These are phyloP conservation scores for Crassisporium funariophilum DNA, from an alignment of 768 basidiomycete species.

Conservation along the genomic window DNA sequence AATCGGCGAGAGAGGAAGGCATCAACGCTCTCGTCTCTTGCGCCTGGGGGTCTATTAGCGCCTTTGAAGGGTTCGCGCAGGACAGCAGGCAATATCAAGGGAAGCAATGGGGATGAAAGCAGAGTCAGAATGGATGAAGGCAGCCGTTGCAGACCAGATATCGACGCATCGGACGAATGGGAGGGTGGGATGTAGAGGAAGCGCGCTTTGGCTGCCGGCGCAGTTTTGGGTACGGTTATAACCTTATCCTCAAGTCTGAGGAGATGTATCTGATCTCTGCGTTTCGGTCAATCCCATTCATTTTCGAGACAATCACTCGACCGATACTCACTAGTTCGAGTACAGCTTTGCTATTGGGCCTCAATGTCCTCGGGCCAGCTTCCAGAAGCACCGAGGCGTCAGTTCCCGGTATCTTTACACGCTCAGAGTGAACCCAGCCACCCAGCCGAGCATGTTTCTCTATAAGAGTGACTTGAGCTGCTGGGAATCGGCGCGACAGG, in stretches of 20 bases:
- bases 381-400: slow-evolving; percentile 63
- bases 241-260: slow-evolving; percentile 62
- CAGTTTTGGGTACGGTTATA: slow-evolving; percentile 63
- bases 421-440: slow-evolving; percentile 82
- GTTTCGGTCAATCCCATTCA: slow-evolving; percentile 8
- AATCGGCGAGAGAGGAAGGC: slow-evolving; percentile 75
- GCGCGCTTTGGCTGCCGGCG: slow-evolving; percentile 76
- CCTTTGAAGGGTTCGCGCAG: slow-evolving; percentile 59
- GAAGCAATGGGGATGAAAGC: slow-evolving; percentile 41
- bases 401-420: slow-evolving; percentile 40
- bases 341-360: slow-evolving; percentile 73
- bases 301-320: neutral
- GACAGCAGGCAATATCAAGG: slow-evolving; percentile 53
- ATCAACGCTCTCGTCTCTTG: slow-evolving; percentile 80
- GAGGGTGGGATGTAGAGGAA: slow-evolving; percentile 60
- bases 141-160: slow-evolving; percentile 53
- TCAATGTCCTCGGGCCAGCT: slow-evolving; percentile 82
- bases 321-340: slow-evolving; percentile 70
- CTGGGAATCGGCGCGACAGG: slow-evolving; percentile 66
- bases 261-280: slow-evolving; percentile 69
- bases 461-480: slow-evolving; percentile 61
- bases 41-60: slow-evolving; percentile 39
- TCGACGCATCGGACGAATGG: slow-evolving; percentile 18
- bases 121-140: slow-evolving; percentile 44
- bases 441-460: slow-evolving; percentile 70